Evolutionary conservation across 805 yeast genomes (phyloP).

Genomic region (Pichia cephalocereana): DNA sequence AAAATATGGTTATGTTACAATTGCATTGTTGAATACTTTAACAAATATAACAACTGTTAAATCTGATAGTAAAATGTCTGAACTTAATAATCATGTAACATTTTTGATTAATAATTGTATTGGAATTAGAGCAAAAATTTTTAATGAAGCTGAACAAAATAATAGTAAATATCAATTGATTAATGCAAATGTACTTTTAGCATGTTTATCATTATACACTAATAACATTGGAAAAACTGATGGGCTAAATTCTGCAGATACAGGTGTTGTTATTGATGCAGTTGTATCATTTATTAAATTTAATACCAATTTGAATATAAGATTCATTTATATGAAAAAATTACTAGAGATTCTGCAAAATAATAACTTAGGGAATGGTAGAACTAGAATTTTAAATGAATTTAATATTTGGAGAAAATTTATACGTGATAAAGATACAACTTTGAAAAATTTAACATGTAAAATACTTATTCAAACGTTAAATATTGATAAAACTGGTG

Average conservation of each 20-base stretch:
- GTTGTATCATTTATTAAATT: not conserved
- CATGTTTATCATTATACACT: not conserved
- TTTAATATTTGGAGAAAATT: conserved; percentile 6
- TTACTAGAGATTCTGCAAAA: not conserved
- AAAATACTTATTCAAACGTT: not conserved
- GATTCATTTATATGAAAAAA: not conserved
- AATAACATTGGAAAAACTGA: not conserved
- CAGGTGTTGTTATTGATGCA: not conserved
- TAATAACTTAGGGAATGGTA: not conserved
- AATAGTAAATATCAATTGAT: not conserved
- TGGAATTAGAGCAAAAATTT: not conserved
- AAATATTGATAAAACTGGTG: not conserved
- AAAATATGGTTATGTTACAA: not conserved
- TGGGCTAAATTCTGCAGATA: not conserved
- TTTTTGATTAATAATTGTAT: not conserved
- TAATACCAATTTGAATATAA: conserved; percentile 1
- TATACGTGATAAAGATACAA: conserved; percentile 6
- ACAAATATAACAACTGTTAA: not conserved
- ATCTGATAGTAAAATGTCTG: not conserved
- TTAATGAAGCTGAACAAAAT: not conserved
- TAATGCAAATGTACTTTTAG: not conserved
- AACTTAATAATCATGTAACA: not conserved
- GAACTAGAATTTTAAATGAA: not conserved
- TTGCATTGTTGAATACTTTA: not conserved
- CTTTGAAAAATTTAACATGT: not conserved